Percentiles rank a stretch among this genome's conserved stretches.
Conservation (phyloP, 306 rosid genomes). For the Ormosia emarginata region DNA sequence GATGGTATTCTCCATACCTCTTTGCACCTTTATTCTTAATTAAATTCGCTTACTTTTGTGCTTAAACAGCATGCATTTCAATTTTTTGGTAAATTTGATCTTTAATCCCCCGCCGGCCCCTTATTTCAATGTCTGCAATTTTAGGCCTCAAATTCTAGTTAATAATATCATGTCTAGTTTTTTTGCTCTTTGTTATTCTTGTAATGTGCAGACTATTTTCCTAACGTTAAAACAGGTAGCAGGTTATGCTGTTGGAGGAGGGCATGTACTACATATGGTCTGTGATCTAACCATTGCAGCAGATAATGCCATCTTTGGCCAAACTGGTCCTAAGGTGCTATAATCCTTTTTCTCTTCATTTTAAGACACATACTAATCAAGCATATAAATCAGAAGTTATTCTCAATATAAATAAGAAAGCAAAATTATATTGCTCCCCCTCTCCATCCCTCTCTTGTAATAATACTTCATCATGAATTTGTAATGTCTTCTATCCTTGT, state of each 20-base stretch:
- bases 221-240: slow-evolving; percentile 59
- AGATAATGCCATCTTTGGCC: slow-evolving; percentile 90
- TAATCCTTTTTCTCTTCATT: background rate
- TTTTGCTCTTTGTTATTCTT: background rate
- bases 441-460: background rate
- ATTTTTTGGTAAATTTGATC: background rate
- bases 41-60: background rate
- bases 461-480: background rate
- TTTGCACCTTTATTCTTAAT: background rate
- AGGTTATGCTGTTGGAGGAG: slow-evolving; percentile 96
- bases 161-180: background rate
- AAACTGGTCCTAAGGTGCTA: slow-evolving; percentile 95
- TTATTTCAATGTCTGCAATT: background rate
- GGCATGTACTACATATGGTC: slow-evolving; percentile 79
- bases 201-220: slow-evolving; percentile 8
- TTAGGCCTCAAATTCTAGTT: background rate
- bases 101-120: background rate
- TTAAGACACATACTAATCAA: background rate
- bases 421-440: background rate
- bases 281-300: slow-evolving; percentile 94
- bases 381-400: background rate
- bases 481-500: background rate
- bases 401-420: background rate
- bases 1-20: slow-evolving; percentile 49
- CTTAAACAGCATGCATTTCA: background rate